Base-by-base conservation (phyloP, 192 early-diverging fungal genomes). In the Geranomyces variabilis region DNA sequence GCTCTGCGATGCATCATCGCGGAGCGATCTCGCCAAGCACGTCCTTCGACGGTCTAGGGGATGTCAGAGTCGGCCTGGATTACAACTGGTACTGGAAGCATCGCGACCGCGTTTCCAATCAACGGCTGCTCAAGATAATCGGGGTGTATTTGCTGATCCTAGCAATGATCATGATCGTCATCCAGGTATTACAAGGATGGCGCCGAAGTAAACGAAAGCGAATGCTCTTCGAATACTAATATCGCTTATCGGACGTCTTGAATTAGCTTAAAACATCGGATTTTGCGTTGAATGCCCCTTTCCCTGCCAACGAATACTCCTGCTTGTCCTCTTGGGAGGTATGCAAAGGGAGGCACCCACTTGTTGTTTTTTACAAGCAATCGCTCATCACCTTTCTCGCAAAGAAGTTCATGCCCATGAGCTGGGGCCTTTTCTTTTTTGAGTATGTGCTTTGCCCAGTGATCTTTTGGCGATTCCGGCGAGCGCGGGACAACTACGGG, bases 291-390 rank as follows among this genome's bases (percentile, higher is more conserved):
- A 41, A 10, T 41, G 36, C 10, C 36, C 3, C 36, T 3, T 7
- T 7, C 36, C 3, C 36, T 41, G 57, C 6, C 0, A 60, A 24
- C 12, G 9, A 15, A 22, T n/a, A n/a, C 14, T 19, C 41, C 31
- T 70, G 69, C 43, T 13, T 19, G 19, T 59, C 69, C 24, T n/a
- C 44, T 43, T 70, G 69, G 69, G 69, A 68, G 66, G 66, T 68
- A 56, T 56, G 29, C 24, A n/a, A n/a, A n/a, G n/a, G n/a, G n/a
- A n/a, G n/a, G n/a, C n/a, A n/a, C n/a, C n/a, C n/a, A n/a, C n/a
- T n/a, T n/a, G n/a, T n/a, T n/a, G n/a, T n/a, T n/a, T n/a, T n/a
- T n/a, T 28, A 19, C 1, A 14, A 19, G 46, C 19, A 14, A 47
- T 12, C 46, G 19, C 19, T 12, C 12, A 47, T 47, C 19, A 19